Evolutionary conservation across 257 asterid genomes (phyloP), one percentile per base, ranked within the genome.

Genomic region (Solanum sejunctum): DNA sequence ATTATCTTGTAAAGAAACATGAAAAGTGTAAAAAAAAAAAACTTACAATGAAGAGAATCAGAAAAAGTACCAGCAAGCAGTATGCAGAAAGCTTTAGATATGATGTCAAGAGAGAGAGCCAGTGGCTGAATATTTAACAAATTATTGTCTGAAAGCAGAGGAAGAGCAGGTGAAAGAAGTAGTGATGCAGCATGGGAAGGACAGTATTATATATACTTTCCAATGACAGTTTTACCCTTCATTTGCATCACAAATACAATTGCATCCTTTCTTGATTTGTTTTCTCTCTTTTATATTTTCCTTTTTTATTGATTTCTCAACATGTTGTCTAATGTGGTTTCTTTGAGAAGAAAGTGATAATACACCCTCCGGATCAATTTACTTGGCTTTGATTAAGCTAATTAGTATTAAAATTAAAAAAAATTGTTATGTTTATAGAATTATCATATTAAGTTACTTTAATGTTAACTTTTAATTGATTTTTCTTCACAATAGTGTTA

Each of bases 181-280:
- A 23, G 61, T 23, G 10, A 7, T 3, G 23, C 41, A 13, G n/a
- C 17, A 15, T 18, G 23, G 36, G 12, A 3, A 13, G 61, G 52
- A n/a, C 36, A 17, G 58, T 10, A 0, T 58, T 54, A 43, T 71
- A 84, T 54, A 55, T 20, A 56, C 13, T 16, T 60, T 58, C 82
- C 28, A 84, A 73, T 72, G 83, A 84, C 86, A 49, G 3, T 43
- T 21, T 84, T 84, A 13, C 86, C 86, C 86, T 72, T 84, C 55
- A 15, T 15, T 56, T 11, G 3, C 10, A 10, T 67, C 21, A 63
- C 52, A 55, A 57, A 52, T 49, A 47, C 78, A 61, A 13, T 12
- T 26, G 1, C 64, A 21, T 45, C 78, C 12, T 63, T 60, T 82
- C 12, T 58, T 20, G 21, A 1, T 11, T 60, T 3, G 41, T 54